Conservation (phyloP, 371 early-diverging fungal species). For the Mucor circinelloides region DNA sequence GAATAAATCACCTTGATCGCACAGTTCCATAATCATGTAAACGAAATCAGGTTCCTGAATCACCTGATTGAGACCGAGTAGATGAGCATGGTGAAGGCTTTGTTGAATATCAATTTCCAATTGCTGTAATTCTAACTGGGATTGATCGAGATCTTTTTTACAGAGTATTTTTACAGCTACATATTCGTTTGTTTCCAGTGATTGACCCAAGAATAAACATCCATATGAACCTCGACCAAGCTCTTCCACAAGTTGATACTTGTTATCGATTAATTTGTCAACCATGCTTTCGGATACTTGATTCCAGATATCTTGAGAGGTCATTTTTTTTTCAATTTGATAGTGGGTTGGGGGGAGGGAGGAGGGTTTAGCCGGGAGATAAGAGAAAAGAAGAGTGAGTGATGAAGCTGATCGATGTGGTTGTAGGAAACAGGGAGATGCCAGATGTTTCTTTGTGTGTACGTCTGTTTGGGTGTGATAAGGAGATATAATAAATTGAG, state of each 20-base stretch:
- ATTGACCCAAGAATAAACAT: conserved; percentile 57
- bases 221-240: conserved; percentile 65
- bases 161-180: conserved; percentile 72
- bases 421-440: background rate
- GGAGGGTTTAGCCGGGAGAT: background rate
- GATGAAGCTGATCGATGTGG: background rate
- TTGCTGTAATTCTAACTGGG: conserved; percentile 65
- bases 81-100: conserved; percentile 61
- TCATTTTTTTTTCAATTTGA: too few species aligned
- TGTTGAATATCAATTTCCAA: conserved; percentile 77
- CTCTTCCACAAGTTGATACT: conserved; percentile 53
- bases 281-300: conserved; percentile 21
- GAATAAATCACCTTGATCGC: conserved; percentile 63
- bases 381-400: background rate
- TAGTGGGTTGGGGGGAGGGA: too few species aligned
- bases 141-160: conserved; percentile 61
- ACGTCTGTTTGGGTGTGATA: background rate
- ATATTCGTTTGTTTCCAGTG: conserved; percentile 31
- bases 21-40: conserved; percentile 63
- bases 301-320: conserved; percentile 13
- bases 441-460: background rate
- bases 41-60: conserved; percentile 49
- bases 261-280: conserved; percentile 42
- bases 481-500: background rate
- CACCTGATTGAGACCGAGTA: conserved; percentile 58